Evolutionary conservation across 208 protist genomes (phyloP).

Genomic region (Histomonas meleagridis): DNA sequence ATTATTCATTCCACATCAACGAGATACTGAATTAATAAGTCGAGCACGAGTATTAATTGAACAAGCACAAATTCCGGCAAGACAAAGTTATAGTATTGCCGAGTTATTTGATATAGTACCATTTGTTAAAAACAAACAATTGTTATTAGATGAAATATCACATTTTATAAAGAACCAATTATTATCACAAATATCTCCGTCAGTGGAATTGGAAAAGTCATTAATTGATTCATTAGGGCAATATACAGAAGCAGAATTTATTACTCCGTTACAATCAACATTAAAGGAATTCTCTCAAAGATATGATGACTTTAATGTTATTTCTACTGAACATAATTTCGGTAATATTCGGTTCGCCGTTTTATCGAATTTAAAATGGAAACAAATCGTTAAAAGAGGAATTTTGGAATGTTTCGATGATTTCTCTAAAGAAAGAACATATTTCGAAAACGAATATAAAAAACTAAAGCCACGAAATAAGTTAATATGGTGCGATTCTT

Average conservation of each 20-base stretch:
- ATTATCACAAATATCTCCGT: not conserved
- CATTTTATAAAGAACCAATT: not conserved
- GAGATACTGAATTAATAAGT: not conserved
- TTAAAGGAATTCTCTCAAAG: not conserved
- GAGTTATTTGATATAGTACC: conserved; percentile 33
- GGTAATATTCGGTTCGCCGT: not conserved
- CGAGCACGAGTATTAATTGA: not conserved
- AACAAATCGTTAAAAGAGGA: not conserved
- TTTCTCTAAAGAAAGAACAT: not conserved
- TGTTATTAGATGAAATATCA: not conserved
- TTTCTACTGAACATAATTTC: not conserved
- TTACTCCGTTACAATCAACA: not conserved
- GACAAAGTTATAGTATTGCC: not conserved
- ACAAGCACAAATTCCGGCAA: not conserved
- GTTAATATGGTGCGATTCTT: not conserved
- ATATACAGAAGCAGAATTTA: conserved; percentile 1
- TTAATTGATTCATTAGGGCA: not conserved
- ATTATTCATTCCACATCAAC: not conserved
- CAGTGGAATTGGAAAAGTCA: not conserved
- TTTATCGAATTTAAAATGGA: not conserved
- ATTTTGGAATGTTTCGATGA: not conserved
- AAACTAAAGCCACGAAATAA: not conserved
- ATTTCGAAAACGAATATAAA: not conserved
- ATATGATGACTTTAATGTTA: not conserved
- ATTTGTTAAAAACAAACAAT: not conserved